Base-by-base conservation (phyloP, 1,139 yeast species). In the Suhomyces panamericanus region DNA sequence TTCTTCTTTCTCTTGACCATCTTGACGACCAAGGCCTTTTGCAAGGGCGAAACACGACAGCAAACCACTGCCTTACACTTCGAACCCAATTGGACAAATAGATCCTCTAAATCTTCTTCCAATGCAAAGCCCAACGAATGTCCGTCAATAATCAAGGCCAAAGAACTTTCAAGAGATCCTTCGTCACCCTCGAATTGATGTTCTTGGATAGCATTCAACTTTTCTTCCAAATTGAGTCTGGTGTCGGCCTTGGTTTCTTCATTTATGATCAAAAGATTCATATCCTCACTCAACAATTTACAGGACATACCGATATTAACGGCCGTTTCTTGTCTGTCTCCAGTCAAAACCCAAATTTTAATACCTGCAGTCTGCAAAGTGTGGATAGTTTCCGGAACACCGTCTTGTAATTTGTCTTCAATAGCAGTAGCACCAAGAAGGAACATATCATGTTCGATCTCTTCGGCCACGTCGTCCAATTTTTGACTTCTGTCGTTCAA, bases 301-400 rank as follows among this genome's bases (percentile, higher is more conserved):
- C 99, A 95, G 55, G 96, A 87, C 97, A 93, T 90, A 51, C 99
- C 99, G 62, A 95, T 93, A 62, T 95, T 95, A 51, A 95, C 87
- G 1, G 99, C 99, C n/a, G 99, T 95, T 66, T 95, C 99, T 63
- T 93, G 99, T 60, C 96, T 80, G 63, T 95, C 99, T 55, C 99
- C 99, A 9, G 99, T 95, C 47, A 95, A 74, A 28, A 95, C 97
- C 99, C 99, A 95, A 17, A 95, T 80, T 62, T 90, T 93, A 55
- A 95, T 90, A 13, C 98, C 98, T 0, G 99, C 99, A 47, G 87
- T 88, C 63, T 93, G 99, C 47, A 95, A 74, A 4, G 96, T 87
- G 52, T 88, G 93, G 48, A 95, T 95, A 1, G 99, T 90, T 55
- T 95, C 99, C 1, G 99, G 98, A 12, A 95, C 99, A 32, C 97